A percentile compares a stretch with the other conserved stretches of the same genome.
Evolutionary conservation across 306 rosid species (phyloP).

Genomic region (Herpetospermum pedunculosum): DNA sequence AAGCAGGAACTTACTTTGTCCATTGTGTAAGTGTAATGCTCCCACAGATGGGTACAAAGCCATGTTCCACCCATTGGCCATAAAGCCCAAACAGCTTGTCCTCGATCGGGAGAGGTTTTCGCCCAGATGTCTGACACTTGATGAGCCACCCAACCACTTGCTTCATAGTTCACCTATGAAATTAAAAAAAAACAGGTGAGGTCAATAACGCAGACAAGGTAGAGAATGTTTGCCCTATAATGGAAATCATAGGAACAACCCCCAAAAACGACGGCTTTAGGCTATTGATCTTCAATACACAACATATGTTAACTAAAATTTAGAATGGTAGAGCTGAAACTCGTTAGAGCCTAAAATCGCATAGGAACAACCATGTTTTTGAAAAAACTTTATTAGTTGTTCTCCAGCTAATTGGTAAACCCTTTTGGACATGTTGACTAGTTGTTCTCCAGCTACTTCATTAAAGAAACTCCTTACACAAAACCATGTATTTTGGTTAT

Average conservation of each 20-base stretch:
- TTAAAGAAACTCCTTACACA: neutral
- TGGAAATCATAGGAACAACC: neutral
- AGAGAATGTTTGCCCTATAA: neutral
- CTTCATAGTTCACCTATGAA: conserved; percentile 79
- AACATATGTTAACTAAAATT: neutral
- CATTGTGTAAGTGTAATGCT: conserved; percentile 76
- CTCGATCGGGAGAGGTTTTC: conserved; percentile 82
- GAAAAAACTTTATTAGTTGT: too few species aligned
- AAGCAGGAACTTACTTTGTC: conserved; percentile 44
- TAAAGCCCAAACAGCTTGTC: conserved; percentile 85
- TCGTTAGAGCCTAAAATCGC: neutral
- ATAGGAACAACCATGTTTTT: too few species aligned
- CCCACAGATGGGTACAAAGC: conserved; percentile 89
- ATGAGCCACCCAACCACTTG: conserved; percentile 89
- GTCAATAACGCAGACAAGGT: neutral
- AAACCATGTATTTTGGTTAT: neutral
- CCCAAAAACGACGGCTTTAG: neutral
- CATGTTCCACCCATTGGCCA: conserved; percentile 99
- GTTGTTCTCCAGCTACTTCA: neutral
- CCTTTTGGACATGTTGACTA: neutral
- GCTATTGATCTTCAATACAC: neutral
- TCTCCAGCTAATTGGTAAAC: too few species aligned
- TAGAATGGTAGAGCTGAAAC: neutral
- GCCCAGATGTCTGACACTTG: conserved; percentile 94
- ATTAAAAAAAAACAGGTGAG: neutral